Conservation (phyloP, 768 basidiomycete species). For the Suillus tomentosus region DNA sequence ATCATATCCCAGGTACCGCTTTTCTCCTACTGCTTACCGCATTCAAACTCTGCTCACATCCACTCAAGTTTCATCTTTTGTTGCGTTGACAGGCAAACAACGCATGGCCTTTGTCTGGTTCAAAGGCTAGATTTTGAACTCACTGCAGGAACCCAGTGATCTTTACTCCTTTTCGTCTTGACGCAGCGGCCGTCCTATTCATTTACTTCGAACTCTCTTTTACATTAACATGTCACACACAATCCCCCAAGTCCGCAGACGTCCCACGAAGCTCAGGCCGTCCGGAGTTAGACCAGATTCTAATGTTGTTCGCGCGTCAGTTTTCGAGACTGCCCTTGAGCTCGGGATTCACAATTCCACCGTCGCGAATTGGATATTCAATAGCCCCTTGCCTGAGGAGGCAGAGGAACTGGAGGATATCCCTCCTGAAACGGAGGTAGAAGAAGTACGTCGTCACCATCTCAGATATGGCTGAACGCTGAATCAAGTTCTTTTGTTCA, state of each 20-base stretch:
- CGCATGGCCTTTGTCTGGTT: slow-evolving; percentile 26
- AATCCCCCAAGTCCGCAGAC: slow-evolving; percentile 26
- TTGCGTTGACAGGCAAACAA: slow-evolving; percentile 15
- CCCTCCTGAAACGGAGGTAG: slow-evolving; percentile 20
- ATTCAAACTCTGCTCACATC: not conserved
- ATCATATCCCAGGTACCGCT: slow-evolving; percentile 10
- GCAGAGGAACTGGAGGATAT: slow-evolving; percentile 44
- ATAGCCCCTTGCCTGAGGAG: slow-evolving; percentile 57
- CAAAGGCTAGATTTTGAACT: slow-evolving; percentile 16
- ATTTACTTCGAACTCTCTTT: slow-evolving; percentile 17
- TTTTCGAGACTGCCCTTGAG: slow-evolving; percentile 71
- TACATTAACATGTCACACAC: slow-evolving; percentile 24
- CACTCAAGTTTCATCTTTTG: slow-evolving; percentile 7
- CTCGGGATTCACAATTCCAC: slow-evolving; percentile 62
- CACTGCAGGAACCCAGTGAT: slow-evolving; percentile 10
- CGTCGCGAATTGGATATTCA: slow-evolving; percentile 75
- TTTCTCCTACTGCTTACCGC: not conserved
- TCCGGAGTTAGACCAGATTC: slow-evolving; percentile 47
- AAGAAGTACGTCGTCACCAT: slow-evolving; percentile 32
- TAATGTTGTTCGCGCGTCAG: slow-evolving; percentile 65
- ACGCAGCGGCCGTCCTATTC: slow-evolving; percentile 18
- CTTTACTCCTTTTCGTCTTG: slow-evolving; percentile 9
- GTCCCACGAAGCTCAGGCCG: slow-evolving; percentile 24
- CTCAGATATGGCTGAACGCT: not conserved
- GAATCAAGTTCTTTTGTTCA: not conserved